phyloP scores from a whole-genome alignment of 2,329 filamentous ascomycete species.

The Cercospora brassicicola region DNA sequence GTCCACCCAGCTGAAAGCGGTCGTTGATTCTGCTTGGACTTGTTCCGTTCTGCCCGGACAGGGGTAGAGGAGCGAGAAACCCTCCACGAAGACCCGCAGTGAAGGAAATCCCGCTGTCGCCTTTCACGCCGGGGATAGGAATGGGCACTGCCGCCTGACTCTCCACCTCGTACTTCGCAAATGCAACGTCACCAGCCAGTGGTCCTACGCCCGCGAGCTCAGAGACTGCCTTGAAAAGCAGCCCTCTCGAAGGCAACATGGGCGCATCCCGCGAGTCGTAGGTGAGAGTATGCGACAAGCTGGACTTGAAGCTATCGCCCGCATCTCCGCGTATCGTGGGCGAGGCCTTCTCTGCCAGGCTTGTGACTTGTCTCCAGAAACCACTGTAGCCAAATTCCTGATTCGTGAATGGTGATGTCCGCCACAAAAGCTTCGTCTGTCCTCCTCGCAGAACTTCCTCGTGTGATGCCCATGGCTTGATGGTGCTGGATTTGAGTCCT shows the following conservation, averaged over 20 bases:
- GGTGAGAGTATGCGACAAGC: conserved; percentile 76
- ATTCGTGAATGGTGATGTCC: conserved; percentile 57
- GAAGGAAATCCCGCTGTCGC: conserved; percentile 75
- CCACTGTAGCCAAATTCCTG: conserved; percentile 80
- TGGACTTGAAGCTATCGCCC: conserved; percentile 87
- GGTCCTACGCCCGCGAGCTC: conserved; percentile 50
- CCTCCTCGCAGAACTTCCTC: conserved; percentile 84
- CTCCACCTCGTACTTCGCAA: conserved; percentile 88
- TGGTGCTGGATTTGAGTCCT: conserved; percentile 74
- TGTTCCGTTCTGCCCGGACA: conserved; percentile 57
- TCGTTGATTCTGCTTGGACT: conserved; percentile 82
- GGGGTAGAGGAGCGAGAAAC: conserved; percentile 75
- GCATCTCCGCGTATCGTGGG: conserved; percentile 80
- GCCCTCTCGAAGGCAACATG: conserved; percentile 78
- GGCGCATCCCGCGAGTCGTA: conserved; percentile 81
- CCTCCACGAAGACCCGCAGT: conserved; percentile 80
- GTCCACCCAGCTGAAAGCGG: conserved; percentile 90
- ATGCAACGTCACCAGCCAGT: conserved; percentile 85
- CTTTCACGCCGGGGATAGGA: conserved; percentile 65
- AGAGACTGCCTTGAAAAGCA: conserved; percentile 46
- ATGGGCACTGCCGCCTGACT: conserved; percentile 74
- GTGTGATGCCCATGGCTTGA: conserved; percentile 91
- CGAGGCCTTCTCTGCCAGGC: conserved; percentile 71
- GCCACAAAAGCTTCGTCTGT: conserved; percentile 73
- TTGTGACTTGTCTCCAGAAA: conserved; percentile 85